Base-by-base conservation (phyloP, 2,329 filamentous ascomycete species). In the Neopestalotiopsis sp. region DNA sequence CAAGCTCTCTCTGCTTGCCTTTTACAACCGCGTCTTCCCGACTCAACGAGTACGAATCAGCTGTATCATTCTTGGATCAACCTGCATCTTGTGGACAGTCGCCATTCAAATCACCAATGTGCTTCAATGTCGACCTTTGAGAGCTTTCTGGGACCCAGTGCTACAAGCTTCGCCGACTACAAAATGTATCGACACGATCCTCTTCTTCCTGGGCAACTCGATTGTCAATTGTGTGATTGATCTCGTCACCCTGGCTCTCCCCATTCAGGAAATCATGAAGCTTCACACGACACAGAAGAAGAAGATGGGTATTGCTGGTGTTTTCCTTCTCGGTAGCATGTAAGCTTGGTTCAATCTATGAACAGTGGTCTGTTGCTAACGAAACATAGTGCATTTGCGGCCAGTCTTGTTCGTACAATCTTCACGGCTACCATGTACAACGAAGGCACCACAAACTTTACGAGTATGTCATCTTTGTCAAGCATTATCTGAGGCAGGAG, bases 11-110 rank as follows among this genome's bases (percentile, higher is more conserved):
- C 64, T 71, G 0, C 65, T 71, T 2, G 69, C 67, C n/a, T 68
- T 70, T 42, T 65, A 65, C 24, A 61, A 67, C 61, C 62, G 68
- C 1, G 67, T 70, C 17, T 71, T 71, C 20, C 70, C 70, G 3
- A 71, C 70, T 5, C 69, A 17, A 20, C 28, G 56, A 3, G 58
- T 71, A 20, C 59, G 42, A 45, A 24, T 67, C 4, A 67, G 68
- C 2, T 62, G 63, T 42, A 65, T 17, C 3, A 40, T 71, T n/a
- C 59, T 71, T 14, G 42, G 30, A 9, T 38, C 61, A 5, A 32
- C n/a, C 7, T 65, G 62, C 62, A n/a, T 53, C 24, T 30, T 32
- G 28, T 65, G 62, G 62, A 42, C 30, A 59, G 40, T 38, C 20
- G 34, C 62, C 28, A 65, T 58, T 14, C 49, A 58, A 2, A 59